Conservation (phyloP, 2,329 filamentous ascomycete genomes). For the Aaosphaeria pasadenensis region DNA sequence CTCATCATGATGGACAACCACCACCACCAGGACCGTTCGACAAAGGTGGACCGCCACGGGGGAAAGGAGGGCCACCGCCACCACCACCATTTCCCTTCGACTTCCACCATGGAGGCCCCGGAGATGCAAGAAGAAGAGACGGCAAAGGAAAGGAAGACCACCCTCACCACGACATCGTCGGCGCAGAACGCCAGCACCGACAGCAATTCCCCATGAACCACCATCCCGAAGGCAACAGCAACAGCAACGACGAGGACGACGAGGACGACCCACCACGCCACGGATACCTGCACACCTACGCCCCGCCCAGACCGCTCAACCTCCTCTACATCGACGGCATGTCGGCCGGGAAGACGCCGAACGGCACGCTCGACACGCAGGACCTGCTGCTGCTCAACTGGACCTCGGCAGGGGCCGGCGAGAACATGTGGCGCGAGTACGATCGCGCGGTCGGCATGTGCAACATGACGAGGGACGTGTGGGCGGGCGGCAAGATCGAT, state of each 20-base stretch:
- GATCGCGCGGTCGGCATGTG: slow-evolving; percentile 58
- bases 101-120: background rate
- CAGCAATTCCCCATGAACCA: background rate
- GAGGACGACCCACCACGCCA: background rate
- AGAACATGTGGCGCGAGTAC: slow-evolving; percentile 44
- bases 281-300: slow-evolving; percentile 68
- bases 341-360: slow-evolving; percentile 61
- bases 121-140: background rate
- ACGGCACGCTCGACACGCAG: slow-evolving; percentile 67
- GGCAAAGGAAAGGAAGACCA: background rate
- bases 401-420: slow-evolving; percentile 10
- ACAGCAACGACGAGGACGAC: slow-evolving; percentile 5
- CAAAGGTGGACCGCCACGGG: background rate
- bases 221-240: background rate
- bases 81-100: background rate
- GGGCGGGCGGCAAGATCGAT: slow-evolving; percentile 52
- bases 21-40: background rate
- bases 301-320: slow-evolving; percentile 54
- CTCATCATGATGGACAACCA: background rate
- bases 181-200: background rate
- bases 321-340: slow-evolving; percentile 70
- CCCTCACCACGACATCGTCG: background rate
- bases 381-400: slow-evolving; percentile 57
- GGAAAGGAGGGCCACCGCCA: background rate
- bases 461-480: slow-evolving; percentile 48